Base-by-base conservation (phyloP, 805 yeast genomes). In the Saccharomycopsis microspora region DNA sequence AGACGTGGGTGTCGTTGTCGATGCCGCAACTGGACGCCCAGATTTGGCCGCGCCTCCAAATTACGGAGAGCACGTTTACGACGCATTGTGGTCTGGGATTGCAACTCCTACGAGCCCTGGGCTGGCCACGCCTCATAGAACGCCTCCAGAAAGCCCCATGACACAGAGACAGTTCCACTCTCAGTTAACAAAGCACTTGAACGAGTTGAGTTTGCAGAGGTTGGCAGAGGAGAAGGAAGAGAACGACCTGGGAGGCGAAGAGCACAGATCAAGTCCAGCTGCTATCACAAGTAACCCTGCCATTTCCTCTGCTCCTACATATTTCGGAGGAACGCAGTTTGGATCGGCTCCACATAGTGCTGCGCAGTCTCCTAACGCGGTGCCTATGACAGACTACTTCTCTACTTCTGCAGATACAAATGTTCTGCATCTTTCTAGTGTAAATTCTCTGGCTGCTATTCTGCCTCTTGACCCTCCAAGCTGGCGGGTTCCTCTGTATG, bases 31-130 rank as follows among this genome's bases (percentile, higher is more conserved):
- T 5, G 58, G 64, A n/a, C 68, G 71, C 4, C 67, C 73, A 47
- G 72, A 65, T 42, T 58, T 76, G 42, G 71, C 77, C 66, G 93
- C 96, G 0, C 96, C 96, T 3, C 95, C 97, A 31, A 73, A 82
- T 49, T 88, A 88, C 61, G 88, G 78, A 50, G 77, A 74, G 47
- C 95, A 85, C 61, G 76, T 86, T 36, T 85, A 82, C 62, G 97
- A 88, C 63, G 68, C 84, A 48, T 63, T 88, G 28, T 87, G 85
- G 85, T 72, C 75, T 35, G 89, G 81, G 49, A 69, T 78, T 5
- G 60, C 56, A 3, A 66, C 44, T 5, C 77, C 79, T 77, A 4
- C 52, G 62, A 70, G 72, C 5, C 77, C 78, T 4, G 34, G 44
- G 11, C 51, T 53, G 32, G 44, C 46, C 36, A 53, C 44, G 19